These are phyloP conservation scores for Leccinum truebloodii DNA, from an alignment of 768 basidiomycete species.

Conservation along the genomic window DNA sequence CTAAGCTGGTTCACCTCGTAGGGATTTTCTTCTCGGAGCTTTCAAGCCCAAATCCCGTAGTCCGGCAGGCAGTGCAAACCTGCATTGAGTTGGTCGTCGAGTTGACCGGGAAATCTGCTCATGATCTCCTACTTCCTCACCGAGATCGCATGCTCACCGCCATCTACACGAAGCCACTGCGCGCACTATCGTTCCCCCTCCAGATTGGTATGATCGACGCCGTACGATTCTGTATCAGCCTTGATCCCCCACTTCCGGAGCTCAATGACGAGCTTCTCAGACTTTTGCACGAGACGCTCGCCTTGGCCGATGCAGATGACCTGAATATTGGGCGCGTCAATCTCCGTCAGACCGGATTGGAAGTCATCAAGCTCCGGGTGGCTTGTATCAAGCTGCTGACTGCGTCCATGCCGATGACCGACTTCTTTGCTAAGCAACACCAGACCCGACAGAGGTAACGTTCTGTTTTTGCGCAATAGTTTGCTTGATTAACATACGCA, in stretches of 20 bases:
- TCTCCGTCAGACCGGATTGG: slow-evolving; percentile 74
- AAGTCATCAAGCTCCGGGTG: slow-evolving; percentile 87
- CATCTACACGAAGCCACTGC: slow-evolving; percentile 94
- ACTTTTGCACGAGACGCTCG: slow-evolving; percentile 90
- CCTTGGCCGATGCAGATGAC: slow-evolving; percentile 95
- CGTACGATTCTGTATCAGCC: slow-evolving; percentile 87
- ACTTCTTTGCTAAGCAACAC: slow-evolving; percentile 86
- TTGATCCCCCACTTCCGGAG: slow-evolving; percentile 88
- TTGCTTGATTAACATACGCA: slow-evolving; percentile 8
- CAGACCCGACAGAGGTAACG: slow-evolving; percentile 82
- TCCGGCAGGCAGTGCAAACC: slow-evolving; percentile 80
- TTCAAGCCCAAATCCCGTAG: slow-evolving; percentile 80
- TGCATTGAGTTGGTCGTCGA: slow-evolving; percentile 79
- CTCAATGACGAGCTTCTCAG: slow-evolving; percentile 91
- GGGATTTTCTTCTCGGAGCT: slow-evolving; percentile 89
- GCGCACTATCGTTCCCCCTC: slow-evolving; percentile 90
- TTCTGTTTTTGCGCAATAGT: neutral
- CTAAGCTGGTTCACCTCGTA: slow-evolving; percentile 66
- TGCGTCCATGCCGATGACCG: slow-evolving; percentile 92
- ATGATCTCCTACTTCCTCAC: slow-evolving; percentile 80
- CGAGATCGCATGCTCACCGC: slow-evolving; percentile 85
- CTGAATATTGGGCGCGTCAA: slow-evolving; percentile 73
- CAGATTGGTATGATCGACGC: slow-evolving; percentile 99
- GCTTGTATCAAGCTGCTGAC: slow-evolving; percentile 92
- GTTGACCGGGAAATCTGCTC: slow-evolving; percentile 65